These are phyloP conservation scores for Labyrinthula sp. DNA, from an alignment of 352 stramenopile species.

Conservation along the genomic window DNA sequence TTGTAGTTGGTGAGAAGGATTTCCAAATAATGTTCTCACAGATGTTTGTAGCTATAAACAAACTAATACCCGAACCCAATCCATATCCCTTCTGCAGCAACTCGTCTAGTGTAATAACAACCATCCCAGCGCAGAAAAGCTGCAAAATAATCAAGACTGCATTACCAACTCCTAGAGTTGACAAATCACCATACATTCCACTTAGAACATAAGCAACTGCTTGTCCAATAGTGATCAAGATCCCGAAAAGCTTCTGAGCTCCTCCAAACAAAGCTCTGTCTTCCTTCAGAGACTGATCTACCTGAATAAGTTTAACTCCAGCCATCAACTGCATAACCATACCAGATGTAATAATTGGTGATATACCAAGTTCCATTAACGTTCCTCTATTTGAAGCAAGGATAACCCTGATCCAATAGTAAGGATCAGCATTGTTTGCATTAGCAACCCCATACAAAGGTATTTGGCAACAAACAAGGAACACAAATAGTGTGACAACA, in stretches of 20 bases:
- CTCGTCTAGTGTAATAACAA: constrained; percentile 97
- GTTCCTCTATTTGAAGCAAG: constrained; percentile 91
- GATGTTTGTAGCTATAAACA: constrained; percentile 99
- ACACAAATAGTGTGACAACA: constrained; percentile 98
- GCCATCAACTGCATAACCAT: constrained; percentile 97
- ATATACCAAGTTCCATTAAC: constrained; percentile 95
- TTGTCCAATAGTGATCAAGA: constrained; percentile 94
- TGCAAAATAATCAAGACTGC: constrained; percentile 95
- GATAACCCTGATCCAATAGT: constrained; percentile 99
- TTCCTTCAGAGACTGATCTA: constrained; percentile 94
- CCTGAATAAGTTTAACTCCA: constrained; percentile 92
- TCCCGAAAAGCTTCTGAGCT: constrained; percentile 98
- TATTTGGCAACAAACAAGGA: constrained; percentile 98
- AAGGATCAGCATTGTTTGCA: constrained; percentile 90
- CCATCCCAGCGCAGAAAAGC: constrained; percentile 88
- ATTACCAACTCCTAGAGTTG: constrained; percentile 89
- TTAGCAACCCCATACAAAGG: constrained; percentile 95
- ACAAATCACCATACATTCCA: constrained; percentile 96
- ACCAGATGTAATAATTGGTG: constrained; percentile 90
- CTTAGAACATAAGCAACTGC: constrained; percentile 94
- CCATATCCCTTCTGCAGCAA: constrained; percentile 98
- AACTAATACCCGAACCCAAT: constrained; percentile 88
- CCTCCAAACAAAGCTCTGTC: constrained; percentile 87
- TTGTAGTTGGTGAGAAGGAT: constrained; percentile 93
- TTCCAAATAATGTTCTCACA: constrained; percentile 99